Evolutionary conservation across 2,329 filamentous ascomycete genomes (phyloP).

Genomic region (Periglandula ipomoeae): DNA sequence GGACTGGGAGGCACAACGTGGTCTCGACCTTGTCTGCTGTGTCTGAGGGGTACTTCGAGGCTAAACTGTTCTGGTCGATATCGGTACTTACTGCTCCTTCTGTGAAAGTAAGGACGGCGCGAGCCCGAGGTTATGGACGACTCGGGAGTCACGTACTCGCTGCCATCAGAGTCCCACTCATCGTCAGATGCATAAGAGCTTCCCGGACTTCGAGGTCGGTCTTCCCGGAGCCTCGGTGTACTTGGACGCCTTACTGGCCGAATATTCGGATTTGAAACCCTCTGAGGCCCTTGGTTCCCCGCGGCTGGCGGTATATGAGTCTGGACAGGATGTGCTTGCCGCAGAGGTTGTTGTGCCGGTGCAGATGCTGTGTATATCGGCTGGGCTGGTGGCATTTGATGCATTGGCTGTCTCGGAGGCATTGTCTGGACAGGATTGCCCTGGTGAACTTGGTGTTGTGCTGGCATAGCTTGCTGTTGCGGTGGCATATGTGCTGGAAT

Average conservation of each 20-base stretch:
- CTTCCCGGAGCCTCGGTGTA: conserved; percentile 1
- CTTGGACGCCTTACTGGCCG: background rate
- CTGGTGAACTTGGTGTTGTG: background rate
- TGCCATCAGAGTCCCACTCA: conserved; percentile 5
- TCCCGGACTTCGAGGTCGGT: conserved; percentile 9
- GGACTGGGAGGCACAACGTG: background rate
- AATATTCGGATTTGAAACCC: background rate
- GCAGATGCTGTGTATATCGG: background rate
- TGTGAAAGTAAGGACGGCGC: conserved; percentile 6
- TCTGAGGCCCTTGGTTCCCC: background rate
- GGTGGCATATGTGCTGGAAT: background rate
- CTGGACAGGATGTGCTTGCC: background rate
- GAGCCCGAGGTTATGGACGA: conserved; percentile 13
- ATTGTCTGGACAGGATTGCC: background rate
- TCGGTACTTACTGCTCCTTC: conserved; percentile 9
- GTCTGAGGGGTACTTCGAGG: background rate
- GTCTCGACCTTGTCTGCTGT: background rate
- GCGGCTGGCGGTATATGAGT: background rate
- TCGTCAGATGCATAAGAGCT: conserved; percentile 10
- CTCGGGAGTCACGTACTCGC: conserved; percentile 11
- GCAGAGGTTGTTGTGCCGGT: background rate
- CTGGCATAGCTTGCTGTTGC: background rate
- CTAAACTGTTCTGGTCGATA: conserved; percentile 12
- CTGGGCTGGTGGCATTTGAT: background rate
- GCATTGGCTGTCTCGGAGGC: background rate